Evolutionary conservation across 768 basidiomycete genomes (phyloP).

Genomic region (Suillus brevipes): DNA sequence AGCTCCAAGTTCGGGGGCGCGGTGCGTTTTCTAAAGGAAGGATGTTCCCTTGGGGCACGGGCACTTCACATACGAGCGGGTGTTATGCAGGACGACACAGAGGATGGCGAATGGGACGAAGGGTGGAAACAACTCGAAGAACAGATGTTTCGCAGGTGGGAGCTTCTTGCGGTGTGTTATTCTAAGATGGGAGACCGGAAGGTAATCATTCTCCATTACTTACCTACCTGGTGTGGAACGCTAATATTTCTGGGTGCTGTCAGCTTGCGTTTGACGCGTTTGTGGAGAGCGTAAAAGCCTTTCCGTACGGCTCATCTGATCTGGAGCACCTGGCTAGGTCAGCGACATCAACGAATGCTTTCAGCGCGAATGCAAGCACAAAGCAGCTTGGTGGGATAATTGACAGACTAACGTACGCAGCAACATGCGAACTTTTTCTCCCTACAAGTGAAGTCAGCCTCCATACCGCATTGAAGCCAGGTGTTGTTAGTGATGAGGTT

Average conservation of each 20-base stretch:
- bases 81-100: constrained; percentile 18
- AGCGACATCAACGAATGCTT: constrained; percentile 23
- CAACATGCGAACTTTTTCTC: constrained; percentile 65
- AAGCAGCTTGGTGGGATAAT: constrained; percentile 62
- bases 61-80: constrained; percentile 39
- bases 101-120: constrained; percentile 33
- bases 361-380: constrained; percentile 41
- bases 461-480: background rate
- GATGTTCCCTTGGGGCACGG: constrained; percentile 53
- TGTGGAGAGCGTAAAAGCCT: constrained; percentile 48
- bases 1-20: constrained; percentile 60
- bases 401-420: constrained; percentile 67
- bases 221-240: constrained; percentile 7
- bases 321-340: constrained; percentile 6
- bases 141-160: constrained; percentile 72
- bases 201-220: constrained; percentile 41
- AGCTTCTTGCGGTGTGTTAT: constrained; percentile 78
- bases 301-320: constrained; percentile 43
- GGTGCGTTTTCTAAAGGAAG: constrained; percentile 63
- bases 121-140: constrained; percentile 61
- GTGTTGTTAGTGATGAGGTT: constrained; percentile 25
- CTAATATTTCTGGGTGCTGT: background rate
- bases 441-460: constrained; percentile 40
- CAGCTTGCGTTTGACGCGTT: constrained; percentile 66
- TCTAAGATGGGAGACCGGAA: constrained; percentile 75